Percentiles rank a stretch among this genome's conserved stretches.
phyloP scores from a whole-genome alignment of 2,329 filamentous ascomycete species.

The Monosporascus sp. region DNA sequence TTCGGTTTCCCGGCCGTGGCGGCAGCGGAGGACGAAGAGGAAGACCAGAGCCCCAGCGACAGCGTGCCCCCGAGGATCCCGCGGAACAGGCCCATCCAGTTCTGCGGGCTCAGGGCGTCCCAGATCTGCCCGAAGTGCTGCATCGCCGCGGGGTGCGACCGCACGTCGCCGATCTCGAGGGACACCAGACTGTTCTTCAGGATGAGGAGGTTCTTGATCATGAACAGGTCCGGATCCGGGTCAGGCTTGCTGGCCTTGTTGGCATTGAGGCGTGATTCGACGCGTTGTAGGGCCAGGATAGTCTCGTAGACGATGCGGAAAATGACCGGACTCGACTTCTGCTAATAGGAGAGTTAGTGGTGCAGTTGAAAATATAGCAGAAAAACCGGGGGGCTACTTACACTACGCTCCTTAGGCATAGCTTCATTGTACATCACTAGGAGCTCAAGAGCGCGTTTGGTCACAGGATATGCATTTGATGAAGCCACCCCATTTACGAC shows the following conservation, averaged over 20 bases:
- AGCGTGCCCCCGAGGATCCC: constrained; percentile 52
- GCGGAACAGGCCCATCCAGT: constrained; percentile 55
- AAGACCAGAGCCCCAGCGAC: constrained; percentile 29
- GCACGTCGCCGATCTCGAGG: constrained; percentile 78
- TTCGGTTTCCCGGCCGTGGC: constrained; percentile 10
- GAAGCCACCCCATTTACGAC: constrained; percentile 44
- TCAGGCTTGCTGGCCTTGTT: constrained; percentile 47
- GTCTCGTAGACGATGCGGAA: constrained; percentile 83
- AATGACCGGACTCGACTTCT: constrained; percentile 50
- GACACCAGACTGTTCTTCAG: constrained; percentile 95
- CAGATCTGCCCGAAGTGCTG: constrained; percentile 63
- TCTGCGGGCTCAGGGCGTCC: constrained; percentile 56
- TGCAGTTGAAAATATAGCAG: background rate
- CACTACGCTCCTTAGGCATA: constrained; percentile 60
- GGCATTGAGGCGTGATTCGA: constrained; percentile 64
- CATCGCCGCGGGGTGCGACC: constrained; percentile 47
- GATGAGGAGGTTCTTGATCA: constrained; percentile 90
- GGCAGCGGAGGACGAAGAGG: constrained; percentile 12
- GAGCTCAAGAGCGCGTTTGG: constrained; percentile 54
- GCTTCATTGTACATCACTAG: constrained; percentile 59
- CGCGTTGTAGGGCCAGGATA: constrained; percentile 74
- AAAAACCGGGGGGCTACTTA: constrained; percentile 31
- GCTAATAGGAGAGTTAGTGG: constrained; percentile 30
- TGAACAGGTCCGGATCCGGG: constrained; percentile 81
- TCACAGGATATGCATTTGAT: constrained; percentile 54